Evolutionary conservation across 306 rosid genomes (phyloP).

Genomic region (Erythrophleum fordii): DNA sequence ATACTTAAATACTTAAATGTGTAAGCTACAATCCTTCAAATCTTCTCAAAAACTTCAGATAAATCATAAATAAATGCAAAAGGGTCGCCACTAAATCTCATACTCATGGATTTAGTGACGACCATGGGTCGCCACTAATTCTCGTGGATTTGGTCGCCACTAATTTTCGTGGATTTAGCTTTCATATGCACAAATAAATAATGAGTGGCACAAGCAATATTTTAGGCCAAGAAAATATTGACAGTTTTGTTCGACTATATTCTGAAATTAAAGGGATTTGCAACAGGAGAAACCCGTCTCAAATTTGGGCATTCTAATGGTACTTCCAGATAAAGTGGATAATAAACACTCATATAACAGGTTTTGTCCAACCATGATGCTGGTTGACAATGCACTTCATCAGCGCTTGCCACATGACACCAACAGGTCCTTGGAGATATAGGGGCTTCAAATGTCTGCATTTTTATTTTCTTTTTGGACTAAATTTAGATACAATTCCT

Average conservation of each 20-base stretch:
- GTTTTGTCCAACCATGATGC: constrained; percentile 15
- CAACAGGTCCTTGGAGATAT: not conserved
- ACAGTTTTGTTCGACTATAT: not conserved
- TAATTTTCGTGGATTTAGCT: too few species aligned
- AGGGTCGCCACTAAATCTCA: too few species aligned
- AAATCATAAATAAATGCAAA: too few species aligned
- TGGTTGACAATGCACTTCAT: not conserved
- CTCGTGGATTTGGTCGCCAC: too few species aligned
- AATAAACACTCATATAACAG: not conserved
- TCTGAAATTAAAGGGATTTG: not conserved
- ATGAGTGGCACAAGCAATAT: not conserved
- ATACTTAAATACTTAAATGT: too few species aligned
- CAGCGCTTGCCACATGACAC: not conserved
- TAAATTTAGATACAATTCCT: not conserved
- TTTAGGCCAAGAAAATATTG: not conserved
- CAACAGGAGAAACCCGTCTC: not conserved
- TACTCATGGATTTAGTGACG: too few species aligned
- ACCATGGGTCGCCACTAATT: too few species aligned
- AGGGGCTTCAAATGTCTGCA: not conserved
- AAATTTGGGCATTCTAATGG: constrained; percentile 2
- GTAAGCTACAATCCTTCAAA: too few species aligned
- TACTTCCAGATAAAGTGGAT: not conserved
- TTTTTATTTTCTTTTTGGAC: not conserved
- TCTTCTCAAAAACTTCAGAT: too few species aligned
- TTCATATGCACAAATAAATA: not conserved